A percentile compares a stretch with the other conserved stretches of the same genome.
These are phyloP conservation scores for Venturiaceae sp. DNA, from an alignment of 2,329 filamentous ascomycete species.

Conservation along the genomic window DNA sequence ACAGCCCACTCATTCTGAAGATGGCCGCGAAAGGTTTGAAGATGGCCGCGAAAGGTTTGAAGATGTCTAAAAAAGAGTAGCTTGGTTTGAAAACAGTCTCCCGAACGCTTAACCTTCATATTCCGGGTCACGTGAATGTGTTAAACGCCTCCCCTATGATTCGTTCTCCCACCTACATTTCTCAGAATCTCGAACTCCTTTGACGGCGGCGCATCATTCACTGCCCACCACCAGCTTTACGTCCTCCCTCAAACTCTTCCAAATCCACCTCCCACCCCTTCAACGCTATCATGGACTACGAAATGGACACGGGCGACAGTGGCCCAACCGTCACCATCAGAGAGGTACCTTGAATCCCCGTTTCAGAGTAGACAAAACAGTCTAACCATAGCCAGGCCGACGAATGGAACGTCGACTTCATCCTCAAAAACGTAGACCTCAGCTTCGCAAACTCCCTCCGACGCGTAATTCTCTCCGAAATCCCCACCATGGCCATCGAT, in stretches of 20 bases:
- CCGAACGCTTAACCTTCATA: too few relatives aligned
- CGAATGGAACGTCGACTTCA: slow-evolving; percentile 75
- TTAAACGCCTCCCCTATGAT: too few relatives aligned
- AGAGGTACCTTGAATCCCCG: slow-evolving; percentile 23
- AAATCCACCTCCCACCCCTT: not conserved
- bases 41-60: too few relatives aligned
- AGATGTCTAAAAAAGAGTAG: too few relatives aligned
- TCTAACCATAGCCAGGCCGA: slow-evolving; percentile 52
- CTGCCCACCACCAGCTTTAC: not conserved
- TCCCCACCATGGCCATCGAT: slow-evolving; percentile 90
- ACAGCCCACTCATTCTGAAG: too few relatives aligned
- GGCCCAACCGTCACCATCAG: slow-evolving; percentile 38
- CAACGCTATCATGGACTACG: slow-evolving; percentile 36
- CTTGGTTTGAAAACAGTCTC: too few relatives aligned
- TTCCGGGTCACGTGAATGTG: too few relatives aligned
- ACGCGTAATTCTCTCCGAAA: slow-evolving; percentile 83
- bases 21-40: too few relatives aligned
- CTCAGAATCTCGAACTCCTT: not conserved
- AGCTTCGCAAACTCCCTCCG: slow-evolving; percentile 89
- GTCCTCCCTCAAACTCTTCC: not conserved
- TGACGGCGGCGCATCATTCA: not conserved
- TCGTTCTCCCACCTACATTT: too few relatives aligned
- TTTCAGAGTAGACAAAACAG: not conserved
- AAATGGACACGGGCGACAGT: slow-evolving; percentile 31
- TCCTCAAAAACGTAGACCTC: slow-evolving; percentile 80